Conservation (phyloP, 371 early-diverging fungal species). For the Coemansia sp. region DNA sequence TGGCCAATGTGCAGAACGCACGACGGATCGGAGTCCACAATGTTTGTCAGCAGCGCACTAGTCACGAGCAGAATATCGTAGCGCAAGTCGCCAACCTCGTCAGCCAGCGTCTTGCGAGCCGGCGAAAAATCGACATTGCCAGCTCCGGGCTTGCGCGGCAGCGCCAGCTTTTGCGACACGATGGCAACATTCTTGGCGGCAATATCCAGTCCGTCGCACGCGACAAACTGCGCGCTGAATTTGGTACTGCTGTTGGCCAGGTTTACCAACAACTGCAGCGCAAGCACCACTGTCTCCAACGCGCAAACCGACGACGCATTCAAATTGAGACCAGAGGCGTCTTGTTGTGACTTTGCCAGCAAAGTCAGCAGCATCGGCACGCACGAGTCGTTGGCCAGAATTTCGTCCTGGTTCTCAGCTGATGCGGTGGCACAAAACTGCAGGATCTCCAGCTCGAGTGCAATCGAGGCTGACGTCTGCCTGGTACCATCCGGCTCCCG, state of each 20-base stretch:
- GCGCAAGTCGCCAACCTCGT: constrained; percentile 27
- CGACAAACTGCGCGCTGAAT: constrained; percentile 39
- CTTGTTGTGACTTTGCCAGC: constrained; percentile 35
- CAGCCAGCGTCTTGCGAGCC: constrained; percentile 14
- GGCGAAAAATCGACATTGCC: constrained; percentile 10
- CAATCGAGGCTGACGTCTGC: constrained; percentile 30
- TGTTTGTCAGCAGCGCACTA: constrained; percentile 40
- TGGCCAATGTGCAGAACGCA: constrained; percentile 27
- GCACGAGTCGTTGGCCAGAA: constrained; percentile 17
- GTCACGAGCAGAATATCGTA: constrained; percentile 44
- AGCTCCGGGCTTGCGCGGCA: neutral
- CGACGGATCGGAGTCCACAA: constrained; percentile 44
- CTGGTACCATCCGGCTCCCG: constrained; percentile 11
- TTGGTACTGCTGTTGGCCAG: constrained; percentile 41
- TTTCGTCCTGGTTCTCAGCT: constrained; percentile 33
- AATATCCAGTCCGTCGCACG: constrained; percentile 23
- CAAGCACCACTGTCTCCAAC: constrained; percentile 31
- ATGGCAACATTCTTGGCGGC: constrained; percentile 43
- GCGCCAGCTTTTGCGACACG: constrained; percentile 24
- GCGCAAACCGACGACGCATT: neutral
- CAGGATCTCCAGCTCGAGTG: constrained; percentile 39
- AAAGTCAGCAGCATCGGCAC: constrained; percentile 27
- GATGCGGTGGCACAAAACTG: constrained; percentile 44
- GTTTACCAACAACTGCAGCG: constrained; percentile 43
- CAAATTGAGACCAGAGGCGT: neutral